Conservation (phyloP, 805 yeast genomes). For the Spathaspora girioi region DNA sequence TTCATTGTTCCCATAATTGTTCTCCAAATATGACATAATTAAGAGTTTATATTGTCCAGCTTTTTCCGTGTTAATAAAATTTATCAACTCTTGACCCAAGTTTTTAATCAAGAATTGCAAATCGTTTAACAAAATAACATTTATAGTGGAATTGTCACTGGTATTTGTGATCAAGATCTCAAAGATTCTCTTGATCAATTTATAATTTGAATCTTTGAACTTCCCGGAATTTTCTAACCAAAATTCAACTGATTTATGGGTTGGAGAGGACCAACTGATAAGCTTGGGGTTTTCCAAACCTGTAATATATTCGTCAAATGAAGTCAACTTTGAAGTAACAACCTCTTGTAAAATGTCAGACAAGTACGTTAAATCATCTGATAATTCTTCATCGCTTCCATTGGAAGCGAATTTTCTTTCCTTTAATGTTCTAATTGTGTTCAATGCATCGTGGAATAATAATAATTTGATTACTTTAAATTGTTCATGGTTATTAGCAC, state of each 20-base stretch:
- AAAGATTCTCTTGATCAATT: slow-evolving; percentile 60
- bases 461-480: slow-evolving; percentile 60
- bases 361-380: slow-evolving; percentile 62
- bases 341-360: slow-evolving; percentile 63
- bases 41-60: slow-evolving; percentile 64
- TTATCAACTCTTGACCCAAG: slow-evolving; percentile 35
- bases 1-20: slow-evolving; percentile 70
- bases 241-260: slow-evolving; percentile 82
- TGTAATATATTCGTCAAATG: slow-evolving; percentile 86
- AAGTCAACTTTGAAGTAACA: slow-evolving; percentile 69
- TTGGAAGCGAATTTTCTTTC: slow-evolving; percentile 82
- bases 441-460: slow-evolving; percentile 71
- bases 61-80: slow-evolving; percentile 35
- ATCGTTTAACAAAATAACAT: slow-evolving; percentile 40
- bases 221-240: slow-evolving; percentile 79
- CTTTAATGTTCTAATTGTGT: slow-evolving; percentile 61
- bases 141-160: slow-evolving; percentile 16
- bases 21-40: slow-evolving; percentile 76
- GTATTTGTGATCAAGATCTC: slow-evolving; percentile 39
- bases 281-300: slow-evolving; percentile 78
- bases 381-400: slow-evolving; percentile 76
- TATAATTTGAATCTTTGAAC: slow-evolving; percentile 78
- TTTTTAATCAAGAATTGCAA: slow-evolving; percentile 39
- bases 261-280: slow-evolving; percentile 78
- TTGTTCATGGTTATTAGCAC: slow-evolving; percentile 26